Conservation (phyloP, 805 yeast genomes). For the Cyberlindnera sargentensis region DNA sequence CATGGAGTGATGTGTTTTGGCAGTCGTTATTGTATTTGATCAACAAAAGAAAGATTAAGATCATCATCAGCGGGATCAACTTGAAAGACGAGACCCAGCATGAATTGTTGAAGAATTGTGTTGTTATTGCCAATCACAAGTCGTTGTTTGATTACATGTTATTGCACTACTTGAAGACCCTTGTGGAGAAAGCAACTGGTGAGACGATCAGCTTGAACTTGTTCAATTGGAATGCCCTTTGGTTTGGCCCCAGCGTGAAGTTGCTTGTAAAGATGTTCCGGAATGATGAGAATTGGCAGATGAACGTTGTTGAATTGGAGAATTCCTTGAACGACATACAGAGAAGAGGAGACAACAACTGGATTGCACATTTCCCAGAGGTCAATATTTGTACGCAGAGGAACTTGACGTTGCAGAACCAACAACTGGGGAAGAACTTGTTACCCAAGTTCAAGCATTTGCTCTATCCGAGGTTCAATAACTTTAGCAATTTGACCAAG, state of each 20-base stretch:
- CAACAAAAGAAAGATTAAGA: slow-evolving; percentile 19
- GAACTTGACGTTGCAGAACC: slow-evolving; percentile 40
- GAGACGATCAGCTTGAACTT: slow-evolving; percentile 35
- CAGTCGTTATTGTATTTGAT: slow-evolving; percentile 14
- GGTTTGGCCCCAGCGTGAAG: slow-evolving; percentile 52
- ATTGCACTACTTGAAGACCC: slow-evolving; percentile 30
- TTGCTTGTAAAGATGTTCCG: slow-evolving; percentile 40
- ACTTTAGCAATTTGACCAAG: slow-evolving; percentile 42
- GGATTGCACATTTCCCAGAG: slow-evolving; percentile 81
- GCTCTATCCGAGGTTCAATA: slow-evolving; percentile 72
- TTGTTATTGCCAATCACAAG: slow-evolving; percentile 49
- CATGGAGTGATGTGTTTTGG: slow-evolving; percentile 14
- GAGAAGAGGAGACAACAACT: slow-evolving; percentile 34
- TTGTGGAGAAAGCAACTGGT: slow-evolving; percentile 20
- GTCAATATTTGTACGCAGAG: slow-evolving; percentile 60
- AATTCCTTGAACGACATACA: slow-evolving; percentile 22
- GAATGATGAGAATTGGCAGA: slow-evolving; percentile 65
- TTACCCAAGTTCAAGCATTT: slow-evolving; percentile 55
- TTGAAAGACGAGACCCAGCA: slow-evolving; percentile 16
- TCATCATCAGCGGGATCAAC: slow-evolving; percentile 22
- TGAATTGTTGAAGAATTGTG: slow-evolving; percentile 27
- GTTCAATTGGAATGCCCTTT: slow-evolving; percentile 63
- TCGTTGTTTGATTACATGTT: slow-evolving; percentile 62
- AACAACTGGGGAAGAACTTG: slow-evolving; percentile 47
- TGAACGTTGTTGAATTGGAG: slow-evolving; percentile 30